phyloP scores from a whole-genome alignment of 176 grass and related monocot genomes.

The Neostapfia colusana region DNA sequence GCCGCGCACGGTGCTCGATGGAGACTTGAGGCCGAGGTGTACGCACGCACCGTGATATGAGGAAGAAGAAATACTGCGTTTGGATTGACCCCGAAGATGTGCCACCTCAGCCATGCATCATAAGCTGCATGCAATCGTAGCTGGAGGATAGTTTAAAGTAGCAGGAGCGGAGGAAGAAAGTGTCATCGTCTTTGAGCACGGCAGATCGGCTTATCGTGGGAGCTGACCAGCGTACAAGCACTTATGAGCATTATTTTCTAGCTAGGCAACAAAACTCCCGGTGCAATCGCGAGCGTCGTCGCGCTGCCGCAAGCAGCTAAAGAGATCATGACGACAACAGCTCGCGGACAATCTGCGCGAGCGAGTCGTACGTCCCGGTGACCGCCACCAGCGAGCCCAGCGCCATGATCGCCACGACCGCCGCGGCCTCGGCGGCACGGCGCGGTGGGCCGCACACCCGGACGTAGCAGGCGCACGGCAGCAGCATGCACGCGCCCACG shows the following conservation, averaged over 20 bases:
- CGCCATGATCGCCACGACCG: slow-evolving; percentile 35
- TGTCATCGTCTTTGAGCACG: too few species aligned
- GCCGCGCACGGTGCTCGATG: slow-evolving; percentile 16
- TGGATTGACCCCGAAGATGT: not conserved
- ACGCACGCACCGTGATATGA: not conserved
- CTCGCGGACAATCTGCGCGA: slow-evolving; percentile 38
- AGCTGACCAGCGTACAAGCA: too few species aligned
- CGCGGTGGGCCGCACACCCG: slow-evolving; percentile 30
- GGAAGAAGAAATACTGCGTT: not conserved
- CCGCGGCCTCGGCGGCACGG: slow-evolving; percentile 3
- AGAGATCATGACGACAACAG: not conserved
- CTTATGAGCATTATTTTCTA: not conserved
- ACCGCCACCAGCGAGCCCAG: slow-evolving; percentile 40
- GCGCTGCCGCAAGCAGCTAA: not conserved
- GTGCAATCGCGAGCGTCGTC: not conserved
- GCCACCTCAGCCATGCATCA: too few species aligned
- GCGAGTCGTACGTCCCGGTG: slow-evolving; percentile 50
- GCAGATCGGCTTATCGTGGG: too few species aligned
- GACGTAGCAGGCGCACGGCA: slow-evolving; percentile 59
- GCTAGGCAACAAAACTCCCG: not conserved
- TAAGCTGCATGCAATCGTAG: too few species aligned
- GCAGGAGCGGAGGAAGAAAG: too few species aligned
- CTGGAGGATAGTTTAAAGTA: too few species aligned
- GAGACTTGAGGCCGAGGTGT: not conserved
- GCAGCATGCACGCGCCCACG: slow-evolving; percentile 46